Conservation (phyloP, 176 grass and related monocot genomes). For the Phragmites australis region DNA sequence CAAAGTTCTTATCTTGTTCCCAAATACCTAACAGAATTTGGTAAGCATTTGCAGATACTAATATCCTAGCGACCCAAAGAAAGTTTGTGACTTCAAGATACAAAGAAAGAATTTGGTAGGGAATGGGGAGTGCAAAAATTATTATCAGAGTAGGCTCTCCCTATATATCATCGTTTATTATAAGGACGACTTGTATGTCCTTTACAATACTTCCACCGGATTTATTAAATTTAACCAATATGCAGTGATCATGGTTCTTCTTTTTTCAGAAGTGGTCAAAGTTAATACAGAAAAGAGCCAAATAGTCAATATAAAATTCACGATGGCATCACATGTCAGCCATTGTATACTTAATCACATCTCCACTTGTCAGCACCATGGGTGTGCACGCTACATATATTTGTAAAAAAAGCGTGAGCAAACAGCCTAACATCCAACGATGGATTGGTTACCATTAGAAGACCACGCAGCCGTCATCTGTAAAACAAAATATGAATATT, state of each 20-base stretch:
- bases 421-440: not conserved
- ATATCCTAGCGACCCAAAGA: not conserved
- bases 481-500: not conserved
- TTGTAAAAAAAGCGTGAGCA: not conserved
- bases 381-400: not conserved
- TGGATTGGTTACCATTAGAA: not conserved
- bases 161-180: not conserved
- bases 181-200: not conserved
- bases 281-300: not conserved
- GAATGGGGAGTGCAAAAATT: not conserved
- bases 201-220: not conserved
- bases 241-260: not conserved
- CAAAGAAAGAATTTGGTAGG: not conserved
- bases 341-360: not conserved
- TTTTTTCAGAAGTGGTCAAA: not conserved
- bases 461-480: not conserved
- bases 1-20: not conserved
- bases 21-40: constrained; percentile 20
- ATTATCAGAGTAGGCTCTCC: not conserved
- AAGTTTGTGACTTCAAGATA: not conserved
- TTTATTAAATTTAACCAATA: not conserved
- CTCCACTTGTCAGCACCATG: not conserved
- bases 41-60: not conserved
- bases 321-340: not conserved
- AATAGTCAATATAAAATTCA: not conserved